A percentile compares a stretch with the other conserved stretches of the same genome.
These are phyloP conservation scores for Setaria italica DNA, from an alignment of 202 grass and related monocot genomes.

Conservation along the genomic window DNA sequence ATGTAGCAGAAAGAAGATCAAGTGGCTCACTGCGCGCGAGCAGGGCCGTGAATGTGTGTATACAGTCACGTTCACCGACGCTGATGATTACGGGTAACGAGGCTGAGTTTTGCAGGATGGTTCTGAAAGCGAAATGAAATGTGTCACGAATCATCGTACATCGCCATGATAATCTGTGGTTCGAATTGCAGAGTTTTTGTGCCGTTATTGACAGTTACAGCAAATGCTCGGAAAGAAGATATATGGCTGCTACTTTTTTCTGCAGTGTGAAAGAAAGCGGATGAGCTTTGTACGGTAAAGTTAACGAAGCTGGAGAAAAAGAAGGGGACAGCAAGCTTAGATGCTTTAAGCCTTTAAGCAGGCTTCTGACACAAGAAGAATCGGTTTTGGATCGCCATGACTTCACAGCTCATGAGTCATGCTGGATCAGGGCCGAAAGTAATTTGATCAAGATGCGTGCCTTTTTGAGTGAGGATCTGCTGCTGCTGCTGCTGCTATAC, in stretches of 20 bases:
- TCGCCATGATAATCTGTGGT: neutral
- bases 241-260: neutral
- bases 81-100: too few species aligned
- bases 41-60: too few species aligned
- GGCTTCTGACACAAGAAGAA: conserved; percentile 68
- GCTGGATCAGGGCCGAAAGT: neutral
- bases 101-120: too few species aligned
- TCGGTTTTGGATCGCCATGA: neutral
- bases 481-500: too few species aligned
- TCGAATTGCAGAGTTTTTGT: neutral
- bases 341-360: conserved; percentile 40
- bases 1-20: neutral
- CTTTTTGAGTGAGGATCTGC: neutral
- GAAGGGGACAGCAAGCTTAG: conserved; percentile 29
- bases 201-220: conserved; percentile 6
- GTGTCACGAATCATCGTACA: neutral
- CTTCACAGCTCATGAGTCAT: neutral
- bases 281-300: conserved; percentile 57
- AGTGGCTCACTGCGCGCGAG: too few species aligned
- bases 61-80: too few species aligned
- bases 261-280: conserved; percentile 45
- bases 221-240: conserved; percentile 8
- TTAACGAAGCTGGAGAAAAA: conserved; percentile 33
- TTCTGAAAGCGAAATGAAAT: neutral
- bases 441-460: neutral